These are phyloP conservation scores for Ceratocystiopsis minuta DNA, from an alignment of 2,329 filamentous ascomycete species.

Conservation along the genomic window DNA sequence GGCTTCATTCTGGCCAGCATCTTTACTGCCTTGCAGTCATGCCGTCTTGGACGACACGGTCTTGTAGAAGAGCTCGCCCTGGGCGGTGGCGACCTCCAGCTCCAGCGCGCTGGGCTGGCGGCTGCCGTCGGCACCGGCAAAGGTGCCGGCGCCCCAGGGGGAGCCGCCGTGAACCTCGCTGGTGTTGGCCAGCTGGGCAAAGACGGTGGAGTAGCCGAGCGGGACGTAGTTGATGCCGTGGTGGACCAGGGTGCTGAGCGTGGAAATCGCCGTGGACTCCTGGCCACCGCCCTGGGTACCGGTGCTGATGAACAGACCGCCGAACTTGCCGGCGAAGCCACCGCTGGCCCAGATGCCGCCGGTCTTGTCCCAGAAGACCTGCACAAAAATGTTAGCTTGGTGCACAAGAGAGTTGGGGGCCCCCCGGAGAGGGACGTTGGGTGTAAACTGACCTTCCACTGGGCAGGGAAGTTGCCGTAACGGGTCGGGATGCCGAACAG, in stretches of 20 bases:
- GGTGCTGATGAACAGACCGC: slow-evolving; percentile 81
- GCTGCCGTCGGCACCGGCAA: slow-evolving; percentile 60
- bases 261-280: slow-evolving; percentile 65
- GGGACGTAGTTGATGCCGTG: slow-evolving; percentile 97
- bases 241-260: slow-evolving; percentile 74
- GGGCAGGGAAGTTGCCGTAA: slow-evolving; percentile 91
- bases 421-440: neutral
- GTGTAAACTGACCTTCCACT: slow-evolving; percentile 51
- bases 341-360: slow-evolving; percentile 70
- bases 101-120: slow-evolving; percentile 63
- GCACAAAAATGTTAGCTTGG: neutral
- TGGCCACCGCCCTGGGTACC: slow-evolving; percentile 74
- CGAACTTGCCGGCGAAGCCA: slow-evolving; percentile 71
- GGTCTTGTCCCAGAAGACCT: slow-evolving; percentile 71
- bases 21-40: slow-evolving; percentile 55
- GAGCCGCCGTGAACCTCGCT: slow-evolving; percentile 69
- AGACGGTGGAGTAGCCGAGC: slow-evolving; percentile 73
- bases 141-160: slow-evolving; percentile 89
- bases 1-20: neutral
- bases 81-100: slow-evolving; percentile 58
- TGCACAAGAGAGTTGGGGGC: neutral
- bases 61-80: slow-evolving; percentile 76
- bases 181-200: slow-evolving; percentile 51
- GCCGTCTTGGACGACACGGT: slow-evolving; percentile 46
- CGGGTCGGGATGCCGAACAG: slow-evolving; percentile 89